Evolutionary conservation across 495 filamentous ascomycete species (phyloP).

Genomic region (Melanomma pulvis-pyrius): DNA sequence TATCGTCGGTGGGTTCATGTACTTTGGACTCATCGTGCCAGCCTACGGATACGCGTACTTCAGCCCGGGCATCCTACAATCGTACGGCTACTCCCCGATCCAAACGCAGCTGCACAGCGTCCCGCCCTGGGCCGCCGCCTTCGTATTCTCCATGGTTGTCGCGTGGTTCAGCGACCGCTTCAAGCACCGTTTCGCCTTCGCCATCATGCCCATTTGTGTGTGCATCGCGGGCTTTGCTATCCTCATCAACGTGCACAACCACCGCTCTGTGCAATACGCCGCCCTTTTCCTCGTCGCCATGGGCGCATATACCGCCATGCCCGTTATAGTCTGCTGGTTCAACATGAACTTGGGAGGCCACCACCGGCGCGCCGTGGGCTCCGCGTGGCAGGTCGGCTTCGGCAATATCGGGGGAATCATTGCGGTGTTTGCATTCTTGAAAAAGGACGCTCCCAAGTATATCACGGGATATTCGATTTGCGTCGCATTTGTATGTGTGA

Average conservation of each 20-base stretch:
- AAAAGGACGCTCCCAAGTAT: slow-evolving; percentile 70
- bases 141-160: slow-evolving; percentile 47
- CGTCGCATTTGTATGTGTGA: slow-evolving; percentile 72
- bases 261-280: slow-evolving; percentile 43
- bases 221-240: slow-evolving; percentile 48
- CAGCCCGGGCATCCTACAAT: slow-evolving; percentile 57
- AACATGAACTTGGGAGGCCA: slow-evolving; percentile 91
- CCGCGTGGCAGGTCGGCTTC: slow-evolving; percentile 87
- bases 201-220: slow-evolving; percentile 49
- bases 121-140: slow-evolving; percentile 51
- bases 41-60: slow-evolving; percentile 82
- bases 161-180: slow-evolving; percentile 43
- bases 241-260: slow-evolving; percentile 47
- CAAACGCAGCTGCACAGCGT: slow-evolving; percentile 56
- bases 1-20: slow-evolving; percentile 83
- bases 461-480: slow-evolving; percentile 77
- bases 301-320: slow-evolving; percentile 65
- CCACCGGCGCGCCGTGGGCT: slow-evolving; percentile 77
- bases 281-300: slow-evolving; percentile 49
- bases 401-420: slow-evolving; percentile 97
- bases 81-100: slow-evolving; percentile 50
- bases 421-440: slow-evolving; percentile 78
- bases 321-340: slow-evolving; percentile 89
- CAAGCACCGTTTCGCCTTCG: slow-evolving; percentile 45
- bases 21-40: slow-evolving; percentile 84